Base-by-base conservation (phyloP, 2,329 filamentous ascomycete genomes). In the Clarireedia monteithiana region DNA sequence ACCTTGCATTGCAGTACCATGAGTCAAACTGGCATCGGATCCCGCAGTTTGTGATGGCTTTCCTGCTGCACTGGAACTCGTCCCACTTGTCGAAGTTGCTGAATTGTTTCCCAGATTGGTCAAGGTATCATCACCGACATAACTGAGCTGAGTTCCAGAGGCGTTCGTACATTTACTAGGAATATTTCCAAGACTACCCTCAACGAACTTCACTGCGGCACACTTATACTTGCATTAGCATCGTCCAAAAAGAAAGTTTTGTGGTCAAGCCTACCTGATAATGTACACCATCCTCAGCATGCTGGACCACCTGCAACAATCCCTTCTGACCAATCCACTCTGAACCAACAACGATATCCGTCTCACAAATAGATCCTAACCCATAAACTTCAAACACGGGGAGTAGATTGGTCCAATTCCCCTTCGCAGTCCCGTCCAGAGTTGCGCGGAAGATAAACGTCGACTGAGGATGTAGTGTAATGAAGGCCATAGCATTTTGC, bases 81-180 rank as follows among this genome's bases (percentile, higher is more conserved):
- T n/a, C 10, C 6, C 39, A 42, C 17, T 42, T 14, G 39, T 42
- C 17, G 39, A 20, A 40, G 38, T 15, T n/a, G 39, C 17, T 42
- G 39, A 42, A 7, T 6, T 15, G 14, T 42, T 42, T 42, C 39
- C 39, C 39, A 42, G n/a, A 10, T 17, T 42, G 15, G 39, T 42
- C 39, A 42, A 42, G 15, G 39, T 42, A 14, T 42, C 39, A 20
- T 42, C 39, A 42, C 39, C 39, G 7, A 42, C 39, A 42, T 7
- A 42, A 10, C 39, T 42, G 39, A 24, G 20, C 15, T n/a, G 26
- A 48, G 26, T 26, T 20, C 23, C 23, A 15, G 23, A n/a, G 5
- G 23, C 4, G 23, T 48, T n/a, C 23, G 23, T 48, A 72, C 23
- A 27, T 24, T 9, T 34, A 34, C 30, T 34, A 12, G 30, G 30